Evolutionary conservation across 2,329 filamentous ascomycete genomes (phyloP).

Genomic region (Cytospora leucostoma): DNA sequence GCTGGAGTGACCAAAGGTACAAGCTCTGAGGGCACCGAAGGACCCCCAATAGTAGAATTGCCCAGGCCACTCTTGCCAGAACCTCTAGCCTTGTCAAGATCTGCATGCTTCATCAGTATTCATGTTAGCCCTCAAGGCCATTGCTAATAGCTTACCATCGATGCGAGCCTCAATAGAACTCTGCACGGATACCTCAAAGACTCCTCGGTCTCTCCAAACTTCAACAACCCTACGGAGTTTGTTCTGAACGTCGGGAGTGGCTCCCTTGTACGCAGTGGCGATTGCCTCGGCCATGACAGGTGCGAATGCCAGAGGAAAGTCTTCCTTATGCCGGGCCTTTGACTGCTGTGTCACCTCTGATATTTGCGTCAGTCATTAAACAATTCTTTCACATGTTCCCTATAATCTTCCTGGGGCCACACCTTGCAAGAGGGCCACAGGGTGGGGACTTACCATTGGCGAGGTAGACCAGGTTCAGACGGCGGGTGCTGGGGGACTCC

Average conservation of each 20-base stretch:
- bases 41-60: constrained; percentile 68
- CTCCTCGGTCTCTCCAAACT: constrained; percentile 84
- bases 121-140: neutral
- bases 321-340: constrained; percentile 86
- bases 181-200: constrained; percentile 82
- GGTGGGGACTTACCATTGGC: constrained; percentile 72
- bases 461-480: constrained; percentile 89
- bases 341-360: constrained; percentile 95
- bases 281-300: constrained; percentile 92
- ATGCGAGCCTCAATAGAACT: constrained; percentile 77
- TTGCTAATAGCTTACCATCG: constrained; percentile 59
- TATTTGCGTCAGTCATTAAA: neutral
- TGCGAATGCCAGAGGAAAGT: constrained; percentile 89
- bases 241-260: constrained; percentile 79
- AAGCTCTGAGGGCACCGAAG: constrained; percentile 73
- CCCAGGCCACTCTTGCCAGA: constrained; percentile 53
- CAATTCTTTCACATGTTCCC: neutral
- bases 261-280: constrained; percentile 85
- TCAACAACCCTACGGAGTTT: constrained; percentile 89
- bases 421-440: neutral
- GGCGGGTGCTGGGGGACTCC: constrained; percentile 82
- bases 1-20: constrained; percentile 73
- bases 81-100: constrained; percentile 63
- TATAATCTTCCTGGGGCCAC: neutral
- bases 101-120: constrained; percentile 40